A percentile compares a stretch with the other conserved stretches of the same genome.
Evolutionary conservation across 2,329 filamentous ascomycete species (phyloP).

Genomic region (Paraphoma chrysanthemicola): DNA sequence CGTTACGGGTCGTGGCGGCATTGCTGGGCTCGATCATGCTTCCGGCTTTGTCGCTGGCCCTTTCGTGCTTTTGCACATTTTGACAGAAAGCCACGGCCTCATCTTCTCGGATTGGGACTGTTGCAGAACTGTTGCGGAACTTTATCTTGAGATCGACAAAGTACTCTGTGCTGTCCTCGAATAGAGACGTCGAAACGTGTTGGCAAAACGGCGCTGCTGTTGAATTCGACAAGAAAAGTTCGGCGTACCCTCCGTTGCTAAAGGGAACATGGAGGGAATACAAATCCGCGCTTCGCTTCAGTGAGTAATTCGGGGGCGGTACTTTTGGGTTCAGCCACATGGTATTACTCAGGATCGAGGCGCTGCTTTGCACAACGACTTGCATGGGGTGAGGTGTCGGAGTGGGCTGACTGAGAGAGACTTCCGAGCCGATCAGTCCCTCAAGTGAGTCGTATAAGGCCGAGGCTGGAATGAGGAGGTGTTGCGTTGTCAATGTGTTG

Average conservation of each 20-base stretch:
- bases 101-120: neutral
- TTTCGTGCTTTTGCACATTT: neutral
- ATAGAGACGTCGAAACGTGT: neutral
- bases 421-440: neutral
- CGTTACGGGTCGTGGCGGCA: neutral
- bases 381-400: neutral
- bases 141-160: neutral
- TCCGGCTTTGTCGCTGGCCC: neutral
- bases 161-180: neutral
- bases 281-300: neutral
- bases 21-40: neutral
- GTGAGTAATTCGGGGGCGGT: too few species aligned
- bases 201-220: conserved; percentile 4
- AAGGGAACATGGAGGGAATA: conserved; percentile 4
- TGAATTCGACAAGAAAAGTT: conserved; percentile 3
- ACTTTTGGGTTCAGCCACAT: neutral
- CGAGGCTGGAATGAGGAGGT: neutral
- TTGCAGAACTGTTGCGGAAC: neutral
- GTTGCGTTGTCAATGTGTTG: neutral
- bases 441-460: neutral
- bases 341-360: neutral
- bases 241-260: conserved; percentile 6
- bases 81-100: conserved; percentile 2
- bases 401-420: neutral
- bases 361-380: neutral